phyloP scores from a whole-genome alignment of 2,329 filamentous ascomycete genomes.

The Chaetoscypha palmicola region DNA sequence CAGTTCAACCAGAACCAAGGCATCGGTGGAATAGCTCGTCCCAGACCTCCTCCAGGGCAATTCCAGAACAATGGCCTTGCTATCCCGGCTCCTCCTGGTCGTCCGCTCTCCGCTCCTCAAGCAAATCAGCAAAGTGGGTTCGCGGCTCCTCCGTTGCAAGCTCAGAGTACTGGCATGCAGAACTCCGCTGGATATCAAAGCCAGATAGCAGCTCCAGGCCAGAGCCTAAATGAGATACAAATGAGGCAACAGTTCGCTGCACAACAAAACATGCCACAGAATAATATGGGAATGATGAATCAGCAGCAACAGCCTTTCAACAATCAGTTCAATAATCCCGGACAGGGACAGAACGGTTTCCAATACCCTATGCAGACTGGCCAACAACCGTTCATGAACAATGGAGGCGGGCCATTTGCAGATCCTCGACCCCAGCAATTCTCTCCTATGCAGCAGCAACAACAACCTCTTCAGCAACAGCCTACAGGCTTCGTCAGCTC shows the following conservation, averaged over 20 bases:
- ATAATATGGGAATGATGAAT: slow-evolving; percentile 31
- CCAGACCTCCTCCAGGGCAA: slow-evolving; percentile 68
- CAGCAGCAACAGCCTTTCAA: slow-evolving; percentile 29
- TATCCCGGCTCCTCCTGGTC: slow-evolving; percentile 66
- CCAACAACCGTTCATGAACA: slow-evolving; percentile 33
- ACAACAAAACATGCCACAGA: slow-evolving; percentile 34
- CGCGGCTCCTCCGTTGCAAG: slow-evolving; percentile 66
- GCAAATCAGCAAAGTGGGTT: slow-evolving; percentile 70
- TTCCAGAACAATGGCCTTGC: slow-evolving; percentile 52
- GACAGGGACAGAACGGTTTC: slow-evolving; percentile 23
- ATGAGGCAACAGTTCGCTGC: slow-evolving; percentile 58
- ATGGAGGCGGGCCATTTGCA: slow-evolving; percentile 44
- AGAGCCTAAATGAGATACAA: slow-evolving; percentile 67
- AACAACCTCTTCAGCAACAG: slow-evolving; percentile 40
- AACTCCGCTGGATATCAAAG: slow-evolving; percentile 44
- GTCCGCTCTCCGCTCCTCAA: slow-evolving; percentile 82
- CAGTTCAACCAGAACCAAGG: slow-evolving; percentile 32
- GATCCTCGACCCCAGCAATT: slow-evolving; percentile 49
- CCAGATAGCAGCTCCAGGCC: slow-evolving; percentile 64
- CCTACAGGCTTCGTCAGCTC: slow-evolving; percentile 42
- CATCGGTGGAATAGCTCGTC: slow-evolving; percentile 40
- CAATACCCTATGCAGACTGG: slow-evolving; percentile 25
- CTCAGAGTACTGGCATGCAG: slow-evolving; percentile 71
- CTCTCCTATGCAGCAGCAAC: slow-evolving; percentile 21
- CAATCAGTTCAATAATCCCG: slow-evolving; percentile 25